Evolutionary conservation across 78 protist genomes (phyloP), one percentile per base, ranked within the genome.

Genomic region (Tieghemostelium lacteum): DNA sequence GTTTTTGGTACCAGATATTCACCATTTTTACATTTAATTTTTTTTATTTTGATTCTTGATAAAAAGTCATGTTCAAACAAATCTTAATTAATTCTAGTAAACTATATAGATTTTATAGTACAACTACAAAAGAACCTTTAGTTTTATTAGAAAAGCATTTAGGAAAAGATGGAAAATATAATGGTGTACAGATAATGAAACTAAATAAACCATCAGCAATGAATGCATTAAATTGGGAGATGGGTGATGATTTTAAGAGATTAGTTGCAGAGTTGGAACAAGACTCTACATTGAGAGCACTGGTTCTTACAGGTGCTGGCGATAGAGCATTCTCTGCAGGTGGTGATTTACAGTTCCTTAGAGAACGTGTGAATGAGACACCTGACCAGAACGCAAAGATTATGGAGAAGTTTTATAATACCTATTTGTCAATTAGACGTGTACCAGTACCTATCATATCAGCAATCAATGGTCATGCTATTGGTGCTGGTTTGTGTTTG

Each of bases 401-500:
- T 2, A 87, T 93, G 96, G 65, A 80, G 3, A 63, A 50, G 20
- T 93, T 93, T 58, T 93, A 93, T 45, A 37, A 39, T 2, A 78
- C 85, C 16, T 93, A 72, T 36, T 57, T 93, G 22, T 80, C 31
- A 3, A 73, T 93, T 62, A 67, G 96, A 3, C 42, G 28, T 37
- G 67, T 93, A 2, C 66, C 63, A 6, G 89, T 87, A 20, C 96
- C 93, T 49, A 45, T 75, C 31, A 71, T 86, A 22, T 33, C 83
- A 10, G 89, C 92, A 26, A 80, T 93, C 57, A 93, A 93, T 64
- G 96, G 96, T 20, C 80, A 45, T 8, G 96, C 96, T 0, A 63
- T 93, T 26, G 96, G 96, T 80, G 96, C 96, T 7, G 96, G 96
- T 29, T 31, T 73, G 1, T 86, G 96, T 75, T 33, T 93, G 3